Percentiles rank a stretch among this genome's conserved stretches.
phyloP scores from a whole-genome alignment of 2,329 filamentous ascomycete genomes.

The Xylariaceae sp. region DNA sequence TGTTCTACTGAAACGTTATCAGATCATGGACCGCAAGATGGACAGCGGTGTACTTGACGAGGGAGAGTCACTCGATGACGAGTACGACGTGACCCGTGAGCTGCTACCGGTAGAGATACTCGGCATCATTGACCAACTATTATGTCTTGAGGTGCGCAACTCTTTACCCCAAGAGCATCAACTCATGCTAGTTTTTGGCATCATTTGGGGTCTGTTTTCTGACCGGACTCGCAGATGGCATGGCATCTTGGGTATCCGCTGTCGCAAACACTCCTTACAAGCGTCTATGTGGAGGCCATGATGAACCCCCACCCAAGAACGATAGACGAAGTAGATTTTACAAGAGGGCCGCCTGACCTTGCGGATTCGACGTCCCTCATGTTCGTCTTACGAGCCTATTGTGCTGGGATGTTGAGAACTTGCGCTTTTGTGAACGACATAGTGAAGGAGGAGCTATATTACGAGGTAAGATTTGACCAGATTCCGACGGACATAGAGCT shows the following conservation, averaged over 20 bases:
- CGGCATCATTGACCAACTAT: conserved; percentile 89
- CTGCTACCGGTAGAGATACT: conserved; percentile 77
- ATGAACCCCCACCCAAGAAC: conserved; percentile 66
- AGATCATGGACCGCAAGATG: conserved; percentile 99
- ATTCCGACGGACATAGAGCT: not conserved
- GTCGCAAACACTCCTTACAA: conserved; percentile 92
- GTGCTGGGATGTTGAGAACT: conserved; percentile 77
- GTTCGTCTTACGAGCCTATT: conserved; percentile 77
- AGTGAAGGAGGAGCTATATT: conserved; percentile 82
- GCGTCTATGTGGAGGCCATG: conserved; percentile 82
- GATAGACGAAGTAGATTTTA: conserved; percentile 65
- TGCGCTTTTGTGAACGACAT: conserved; percentile 76
- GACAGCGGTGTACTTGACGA: conserved; percentile 83
- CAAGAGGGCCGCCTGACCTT: conserved; percentile 33
- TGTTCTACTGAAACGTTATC: not conserved
- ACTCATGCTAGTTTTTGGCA: not conserved
- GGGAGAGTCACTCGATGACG: conserved; percentile 78
- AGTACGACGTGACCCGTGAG: conserved; percentile 69
- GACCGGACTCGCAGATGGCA: conserved; percentile 63
- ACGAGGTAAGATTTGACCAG: conserved; percentile 63
- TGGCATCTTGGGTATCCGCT: conserved; percentile 97
- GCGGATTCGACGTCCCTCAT: conserved; percentile 48
- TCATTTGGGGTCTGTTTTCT: conserved; percentile 9
- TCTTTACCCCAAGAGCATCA: not conserved
- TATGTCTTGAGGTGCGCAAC: conserved; percentile 74